Conservation (phyloP, 169 alveolate species). For the Neospora caninum region DNA sequence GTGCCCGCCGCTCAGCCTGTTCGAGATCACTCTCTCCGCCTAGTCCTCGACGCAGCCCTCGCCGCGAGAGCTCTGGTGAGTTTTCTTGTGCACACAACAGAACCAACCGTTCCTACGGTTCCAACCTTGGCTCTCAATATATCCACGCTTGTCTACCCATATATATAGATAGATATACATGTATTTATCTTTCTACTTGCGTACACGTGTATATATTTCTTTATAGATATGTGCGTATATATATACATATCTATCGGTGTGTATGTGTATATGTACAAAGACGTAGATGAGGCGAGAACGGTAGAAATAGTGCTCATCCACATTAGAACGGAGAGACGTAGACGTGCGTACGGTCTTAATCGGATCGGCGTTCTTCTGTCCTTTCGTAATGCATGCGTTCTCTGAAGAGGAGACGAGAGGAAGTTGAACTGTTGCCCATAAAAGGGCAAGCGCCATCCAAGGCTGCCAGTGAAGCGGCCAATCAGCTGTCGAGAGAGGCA, state of each 20-base stretch:
- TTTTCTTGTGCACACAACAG: not conserved
- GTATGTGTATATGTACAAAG: not conserved
- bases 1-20: constrained; percentile 37
- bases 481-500: too few relatives aligned
- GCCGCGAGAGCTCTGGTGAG: constrained; percentile 19
- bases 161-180: not conserved
- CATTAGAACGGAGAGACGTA: too few relatives aligned
- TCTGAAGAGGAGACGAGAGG: too few relatives aligned
- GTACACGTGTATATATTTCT: not conserved
- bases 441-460: too few relatives aligned
- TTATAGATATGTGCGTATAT: not conserved
- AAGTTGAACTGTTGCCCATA: too few relatives aligned
- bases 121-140: not conserved
- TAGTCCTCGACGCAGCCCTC: not conserved
- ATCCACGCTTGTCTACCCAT: not conserved
- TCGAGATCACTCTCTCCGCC: constrained; percentile 17
- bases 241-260: not conserved
- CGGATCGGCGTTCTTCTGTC: too few relatives aligned
- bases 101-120: not conserved
- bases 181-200: not conserved
- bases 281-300: too few relatives aligned
- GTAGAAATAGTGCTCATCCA: too few relatives aligned
- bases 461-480: too few relatives aligned
- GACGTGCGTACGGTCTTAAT: too few relatives aligned
- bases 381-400: too few relatives aligned